Conservation (phyloP, 768 basidiomycete genomes). For the Suillus occidentalis region DNA sequence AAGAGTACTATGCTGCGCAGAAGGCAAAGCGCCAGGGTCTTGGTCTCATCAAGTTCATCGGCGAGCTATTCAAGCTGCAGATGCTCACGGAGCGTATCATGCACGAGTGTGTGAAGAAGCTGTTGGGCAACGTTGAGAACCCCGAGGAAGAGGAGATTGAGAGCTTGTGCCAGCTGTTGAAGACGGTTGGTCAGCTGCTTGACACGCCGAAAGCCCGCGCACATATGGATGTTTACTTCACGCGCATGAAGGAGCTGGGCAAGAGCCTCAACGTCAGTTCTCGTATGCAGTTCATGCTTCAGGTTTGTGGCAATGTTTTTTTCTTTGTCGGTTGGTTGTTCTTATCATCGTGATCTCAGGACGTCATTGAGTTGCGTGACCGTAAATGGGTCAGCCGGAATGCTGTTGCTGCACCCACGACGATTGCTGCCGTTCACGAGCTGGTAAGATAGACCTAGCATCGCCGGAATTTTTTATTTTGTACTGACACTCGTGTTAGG, state of each 20-base stretch:
- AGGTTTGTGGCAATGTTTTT: slow-evolving; percentile 50
- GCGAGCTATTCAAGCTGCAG: slow-evolving; percentile 96
- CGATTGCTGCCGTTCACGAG: slow-evolving; percentile 87
- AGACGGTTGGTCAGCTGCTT: slow-evolving; percentile 82
- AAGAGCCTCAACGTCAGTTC: slow-evolving; percentile 75
- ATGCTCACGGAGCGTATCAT: slow-evolving; percentile 98
- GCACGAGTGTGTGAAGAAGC: slow-evolving; percentile 97
- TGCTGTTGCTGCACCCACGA: slow-evolving; percentile 71
- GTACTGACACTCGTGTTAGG: slow-evolving; percentile 41
- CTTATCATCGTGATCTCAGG: slow-evolving; percentile 44
- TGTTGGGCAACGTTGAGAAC: slow-evolving; percentile 88
- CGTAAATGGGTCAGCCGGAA: slow-evolving; percentile 80
- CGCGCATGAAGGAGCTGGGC: slow-evolving; percentile 79
- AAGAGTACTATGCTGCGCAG: slow-evolving; percentile 94
- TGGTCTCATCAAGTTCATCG: slow-evolving; percentile 96
- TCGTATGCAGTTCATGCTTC: slow-evolving; percentile 94
- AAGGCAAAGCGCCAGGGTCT: slow-evolving; percentile 97
- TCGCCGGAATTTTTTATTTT: not conserved
- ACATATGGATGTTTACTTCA: slow-evolving; percentile 92
- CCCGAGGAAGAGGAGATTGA: slow-evolving; percentile 99
- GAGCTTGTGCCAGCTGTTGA: slow-evolving; percentile 88
- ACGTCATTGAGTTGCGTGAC: slow-evolving; percentile 84
- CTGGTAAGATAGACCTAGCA: slow-evolving; percentile 37
- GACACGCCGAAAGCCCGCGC: slow-evolving; percentile 80
- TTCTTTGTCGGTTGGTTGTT: not conserved